These are phyloP conservation scores for Paraphaeosphaeria minitans DNA, from an alignment of 2,329 filamentous ascomycete species.

Conservation along the genomic window DNA sequence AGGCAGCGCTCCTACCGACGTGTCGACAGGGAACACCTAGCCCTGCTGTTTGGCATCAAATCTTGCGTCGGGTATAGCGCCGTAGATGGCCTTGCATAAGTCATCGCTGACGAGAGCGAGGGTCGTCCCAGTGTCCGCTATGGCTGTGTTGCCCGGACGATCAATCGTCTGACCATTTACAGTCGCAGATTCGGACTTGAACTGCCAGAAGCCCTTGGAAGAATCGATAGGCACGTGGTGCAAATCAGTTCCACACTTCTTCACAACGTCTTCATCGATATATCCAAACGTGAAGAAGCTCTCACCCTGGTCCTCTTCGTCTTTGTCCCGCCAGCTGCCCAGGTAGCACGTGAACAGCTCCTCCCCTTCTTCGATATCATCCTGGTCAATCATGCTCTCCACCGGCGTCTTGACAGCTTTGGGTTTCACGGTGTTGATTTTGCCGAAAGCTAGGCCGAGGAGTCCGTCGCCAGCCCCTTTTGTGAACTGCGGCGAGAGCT, in stretches of 20 bases:
- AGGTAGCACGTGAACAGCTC: constrained; percentile 70
- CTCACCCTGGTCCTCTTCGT: constrained; percentile 51
- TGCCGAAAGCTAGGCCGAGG: constrained; percentile 68
- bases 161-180: constrained; percentile 62
- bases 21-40: constrained; percentile 65
- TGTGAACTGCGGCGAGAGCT: constrained; percentile 63
- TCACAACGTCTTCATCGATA: constrained; percentile 68
- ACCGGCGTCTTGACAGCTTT: constrained; percentile 65
- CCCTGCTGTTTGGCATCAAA: constrained; percentile 62
- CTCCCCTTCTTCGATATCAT: constrained; percentile 58
- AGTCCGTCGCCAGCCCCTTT: constrained; percentile 66
- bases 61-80: constrained; percentile 63
- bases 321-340: constrained; percentile 59
- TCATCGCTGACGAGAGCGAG: constrained; percentile 68
- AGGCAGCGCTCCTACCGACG: constrained; percentile 61
- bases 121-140: constrained; percentile 74
- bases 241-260: constrained; percentile 59
- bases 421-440: constrained; percentile 67
- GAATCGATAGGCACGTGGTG: constrained; percentile 67
- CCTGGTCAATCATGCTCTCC: constrained; percentile 69
- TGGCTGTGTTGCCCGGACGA: constrained; percentile 65
- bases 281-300: constrained; percentile 76
- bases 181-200: constrained; percentile 61
- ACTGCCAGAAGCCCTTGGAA: constrained; percentile 70
- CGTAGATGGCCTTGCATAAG: constrained; percentile 67